Evolutionary conservation across 257 asterid species (phyloP).

Genomic region (Ilex asprella): DNA sequence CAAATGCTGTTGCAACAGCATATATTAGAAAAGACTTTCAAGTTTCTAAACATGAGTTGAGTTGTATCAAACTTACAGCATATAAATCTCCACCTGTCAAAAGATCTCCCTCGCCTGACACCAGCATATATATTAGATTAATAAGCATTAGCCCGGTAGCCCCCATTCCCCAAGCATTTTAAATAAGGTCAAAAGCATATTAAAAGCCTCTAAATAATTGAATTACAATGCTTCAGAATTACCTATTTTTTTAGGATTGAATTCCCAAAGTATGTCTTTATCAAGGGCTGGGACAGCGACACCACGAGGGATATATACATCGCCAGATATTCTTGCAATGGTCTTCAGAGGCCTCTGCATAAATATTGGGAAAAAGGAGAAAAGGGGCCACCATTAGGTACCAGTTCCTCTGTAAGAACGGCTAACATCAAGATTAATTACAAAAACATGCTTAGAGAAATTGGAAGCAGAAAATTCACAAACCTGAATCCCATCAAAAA

Average conservation of each 20-base stretch:
- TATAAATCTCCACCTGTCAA: constrained; percentile 91
- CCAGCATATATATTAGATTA: constrained; percentile 10
- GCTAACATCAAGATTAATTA: too few relatives aligned
- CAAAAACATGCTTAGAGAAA: background rate
- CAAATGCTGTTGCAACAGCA: constrained; percentile 5
- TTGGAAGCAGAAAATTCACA: constrained; percentile 1
- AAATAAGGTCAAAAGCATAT: too few relatives aligned
- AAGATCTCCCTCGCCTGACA: constrained; percentile 91
- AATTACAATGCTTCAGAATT: constrained; percentile 9
- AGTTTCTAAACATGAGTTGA: constrained; percentile 8
- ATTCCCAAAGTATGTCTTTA: constrained; percentile 94
- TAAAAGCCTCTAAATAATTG: background rate
- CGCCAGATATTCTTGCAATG: constrained; percentile 89
- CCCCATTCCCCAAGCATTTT: background rate
- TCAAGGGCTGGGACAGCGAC: constrained; percentile 98
- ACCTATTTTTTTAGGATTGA: constrained; percentile 92
- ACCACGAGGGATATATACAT: constrained; percentile 99
- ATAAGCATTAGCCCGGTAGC: constrained; percentile 4
- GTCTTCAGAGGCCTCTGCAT: constrained; percentile 97
- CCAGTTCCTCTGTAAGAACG: background rate
- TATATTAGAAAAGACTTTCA: constrained; percentile 3
- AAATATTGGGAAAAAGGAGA: constrained; percentile 13
- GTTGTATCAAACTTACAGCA: constrained; percentile 60
- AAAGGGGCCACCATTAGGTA: constrained; percentile 9
- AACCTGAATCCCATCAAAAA: constrained; percentile 98